Evolutionary conservation across 345 rosid species (phyloP).

Genomic region (Salix koriyanagi): DNA sequence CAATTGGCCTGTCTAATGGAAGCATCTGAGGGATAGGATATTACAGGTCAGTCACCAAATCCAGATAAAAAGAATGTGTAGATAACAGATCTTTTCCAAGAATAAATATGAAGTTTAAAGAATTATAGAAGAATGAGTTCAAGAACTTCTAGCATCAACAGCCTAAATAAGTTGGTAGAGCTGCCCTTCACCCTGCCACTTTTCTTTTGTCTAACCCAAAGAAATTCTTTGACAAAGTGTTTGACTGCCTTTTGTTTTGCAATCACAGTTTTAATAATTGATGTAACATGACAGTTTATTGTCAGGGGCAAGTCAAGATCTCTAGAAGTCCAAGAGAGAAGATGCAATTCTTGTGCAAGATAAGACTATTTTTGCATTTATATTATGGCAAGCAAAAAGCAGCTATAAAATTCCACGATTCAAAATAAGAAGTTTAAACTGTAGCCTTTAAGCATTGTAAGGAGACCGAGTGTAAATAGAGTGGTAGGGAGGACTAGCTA

Average conservation of each 20-base stretch:
- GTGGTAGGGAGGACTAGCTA: too few species aligned
- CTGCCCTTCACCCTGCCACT: background rate
- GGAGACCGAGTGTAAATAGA: background rate
- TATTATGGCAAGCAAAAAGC: background rate
- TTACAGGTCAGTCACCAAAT: background rate
- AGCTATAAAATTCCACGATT: background rate
- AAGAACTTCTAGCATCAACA: background rate
- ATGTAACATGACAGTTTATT: too few species aligned
- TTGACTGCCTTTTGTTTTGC: background rate
- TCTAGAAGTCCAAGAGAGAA: background rate
- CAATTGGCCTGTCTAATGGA: slow-evolving; percentile 52
- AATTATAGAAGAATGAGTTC: background rate
- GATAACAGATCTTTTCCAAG: background rate
- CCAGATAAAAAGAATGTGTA: background rate
- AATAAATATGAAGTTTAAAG: background rate
- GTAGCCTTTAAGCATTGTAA: background rate
- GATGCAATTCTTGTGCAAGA: background rate
- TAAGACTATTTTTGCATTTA: background rate
- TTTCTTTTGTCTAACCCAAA: background rate
- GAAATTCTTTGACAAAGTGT: background rate
- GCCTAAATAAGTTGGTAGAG: background rate
- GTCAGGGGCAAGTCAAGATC: background rate
- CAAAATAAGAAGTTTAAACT: background rate
- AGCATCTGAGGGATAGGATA: slow-evolving; percentile 42
- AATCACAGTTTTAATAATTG: background rate